Evolutionary conservation across 345 rosid genomes (phyloP).

Genomic region (Crucihimalaya himalaica): DNA sequence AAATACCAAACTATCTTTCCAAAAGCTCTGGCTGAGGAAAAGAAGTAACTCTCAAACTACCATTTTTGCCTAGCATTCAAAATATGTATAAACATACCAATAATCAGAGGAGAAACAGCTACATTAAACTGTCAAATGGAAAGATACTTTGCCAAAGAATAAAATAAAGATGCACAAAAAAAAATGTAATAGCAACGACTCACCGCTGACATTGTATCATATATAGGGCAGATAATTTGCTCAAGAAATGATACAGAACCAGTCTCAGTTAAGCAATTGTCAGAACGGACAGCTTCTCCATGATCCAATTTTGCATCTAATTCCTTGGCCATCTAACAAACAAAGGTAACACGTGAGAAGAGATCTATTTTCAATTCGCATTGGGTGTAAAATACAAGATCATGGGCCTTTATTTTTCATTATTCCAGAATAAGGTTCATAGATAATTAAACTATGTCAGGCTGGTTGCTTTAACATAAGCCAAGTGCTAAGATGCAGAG

Average conservation of each 20-base stretch:
- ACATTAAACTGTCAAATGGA: constrained; percentile 8
- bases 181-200: constrained; percentile 37
- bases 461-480: constrained; percentile 23
- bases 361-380: background rate
- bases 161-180: constrained; percentile 9
- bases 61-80: background rate
- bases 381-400: background rate
- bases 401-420: background rate
- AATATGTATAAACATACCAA: constrained; percentile 3
- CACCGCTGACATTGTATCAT: constrained; percentile 61
- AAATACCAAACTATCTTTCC: background rate
- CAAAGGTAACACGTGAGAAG: constrained; percentile 26
- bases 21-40: constrained; percentile 20
- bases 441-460: constrained; percentile 15
- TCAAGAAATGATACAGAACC: constrained; percentile 85
- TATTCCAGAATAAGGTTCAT: constrained; percentile 16
- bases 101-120: constrained; percentile 2
- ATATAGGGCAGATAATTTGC: constrained; percentile 74
- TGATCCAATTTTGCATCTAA: constrained; percentile 90
- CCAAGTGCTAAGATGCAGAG: constrained; percentile 10
- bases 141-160: constrained; percentile 1
- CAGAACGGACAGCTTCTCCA: constrained; percentile 70
- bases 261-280: constrained; percentile 58
- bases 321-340: constrained; percentile 92
- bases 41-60: constrained; percentile 1